phyloP scores from a whole-genome alignment of 768 basidiomycete genomes.

The Pluteus cervinus region DNA sequence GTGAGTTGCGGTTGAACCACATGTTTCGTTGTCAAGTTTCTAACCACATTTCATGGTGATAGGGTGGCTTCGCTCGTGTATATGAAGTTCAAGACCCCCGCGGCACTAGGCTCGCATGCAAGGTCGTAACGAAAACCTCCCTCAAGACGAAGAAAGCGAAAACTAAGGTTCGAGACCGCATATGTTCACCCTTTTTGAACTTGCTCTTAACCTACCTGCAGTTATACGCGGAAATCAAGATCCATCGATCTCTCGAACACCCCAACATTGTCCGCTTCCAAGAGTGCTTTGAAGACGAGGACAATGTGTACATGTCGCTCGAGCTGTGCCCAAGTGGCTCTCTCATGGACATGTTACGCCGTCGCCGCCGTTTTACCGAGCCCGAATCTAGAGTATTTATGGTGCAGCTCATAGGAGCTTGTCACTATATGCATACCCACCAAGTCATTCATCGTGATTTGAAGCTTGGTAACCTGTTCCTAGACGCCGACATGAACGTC shows the following conservation, averaged over 20 bases:
- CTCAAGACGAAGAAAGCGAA: constrained; percentile 96
- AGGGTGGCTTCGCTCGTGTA: constrained; percentile 93
- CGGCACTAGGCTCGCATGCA: constrained; percentile 72
- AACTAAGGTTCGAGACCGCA: constrained; percentile 64
- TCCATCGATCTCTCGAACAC: constrained; percentile 85
- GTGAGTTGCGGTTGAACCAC: constrained; percentile 33
- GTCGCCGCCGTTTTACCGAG: constrained; percentile 83
- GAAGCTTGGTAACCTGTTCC: constrained; percentile 92
- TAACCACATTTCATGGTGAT: background rate
- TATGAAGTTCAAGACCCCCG: constrained; percentile 83
- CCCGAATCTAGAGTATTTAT: constrained; percentile 91
- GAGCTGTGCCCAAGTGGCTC: constrained; percentile 89
- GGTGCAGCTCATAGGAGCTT: constrained; percentile 92
- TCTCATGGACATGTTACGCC: constrained; percentile 86
- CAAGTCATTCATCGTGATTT: constrained; percentile 98
- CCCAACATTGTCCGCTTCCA: constrained; percentile 90
- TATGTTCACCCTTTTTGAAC: background rate
- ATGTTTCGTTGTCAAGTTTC: background rate
- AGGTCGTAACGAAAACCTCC: constrained; percentile 90
- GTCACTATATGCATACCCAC: constrained; percentile 95
- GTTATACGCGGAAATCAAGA: constrained; percentile 99
- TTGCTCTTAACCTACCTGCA: constrained; percentile 19
- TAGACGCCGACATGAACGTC: constrained; percentile 89
- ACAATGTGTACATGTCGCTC: constrained; percentile 96
- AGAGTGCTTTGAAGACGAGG: constrained; percentile 92